Base-by-base conservation (phyloP, 139 green algal genomes). In the Micractinium sp. region DNA sequence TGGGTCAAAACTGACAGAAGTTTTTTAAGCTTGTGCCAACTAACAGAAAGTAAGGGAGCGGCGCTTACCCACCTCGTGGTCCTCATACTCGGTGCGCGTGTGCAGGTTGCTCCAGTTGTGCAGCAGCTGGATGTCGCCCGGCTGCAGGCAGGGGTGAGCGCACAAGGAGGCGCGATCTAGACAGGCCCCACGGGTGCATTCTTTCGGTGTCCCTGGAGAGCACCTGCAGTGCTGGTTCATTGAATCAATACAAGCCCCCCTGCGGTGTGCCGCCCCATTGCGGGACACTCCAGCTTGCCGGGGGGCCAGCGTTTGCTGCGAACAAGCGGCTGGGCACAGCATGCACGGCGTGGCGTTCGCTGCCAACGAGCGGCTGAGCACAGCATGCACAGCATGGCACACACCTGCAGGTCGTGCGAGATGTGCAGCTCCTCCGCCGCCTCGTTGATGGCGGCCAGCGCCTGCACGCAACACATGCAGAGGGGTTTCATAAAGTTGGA, bases 121-220 rank as follows among this genome's bases (percentile, higher is more conserved):
- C 16, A 96, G 86, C 22, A 96, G 82, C 93, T 96, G 94, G 19
- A 95, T 82, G 83, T 95, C 94, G 39, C 91, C 92, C 20, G 90
- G 90, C 90, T 95, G 88, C 81, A 94, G 92, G 73, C 88, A 33
- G 73, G 71, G 66, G 66, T 4, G 31, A 29, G 22, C 66, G 66
- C 20, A n/a, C n/a, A n/a, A n/a, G n/a, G n/a, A n/a, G n/a, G n/a
- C n/a, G n/a, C n/a, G n/a, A n/a, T n/a, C n/a, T n/a, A n/a, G n/a
- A n/a, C n/a, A n/a, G n/a, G n/a, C n/a, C n/a, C n/a, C n/a, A n/a
- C n/a, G n/a, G n/a, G n/a, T n/a, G n/a, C n/a, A n/a, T n/a, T n/a
- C n/a, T n/a, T n/a, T n/a, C n/a, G n/a, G n/a, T 29, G 19, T 22
- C 66, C 12, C 4, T 5, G 71, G 29, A 16, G 12, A 38, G 2